Base-by-base conservation (phyloP, 2,329 filamentous ascomycete genomes). In the Cladosporium sp. region DNA sequence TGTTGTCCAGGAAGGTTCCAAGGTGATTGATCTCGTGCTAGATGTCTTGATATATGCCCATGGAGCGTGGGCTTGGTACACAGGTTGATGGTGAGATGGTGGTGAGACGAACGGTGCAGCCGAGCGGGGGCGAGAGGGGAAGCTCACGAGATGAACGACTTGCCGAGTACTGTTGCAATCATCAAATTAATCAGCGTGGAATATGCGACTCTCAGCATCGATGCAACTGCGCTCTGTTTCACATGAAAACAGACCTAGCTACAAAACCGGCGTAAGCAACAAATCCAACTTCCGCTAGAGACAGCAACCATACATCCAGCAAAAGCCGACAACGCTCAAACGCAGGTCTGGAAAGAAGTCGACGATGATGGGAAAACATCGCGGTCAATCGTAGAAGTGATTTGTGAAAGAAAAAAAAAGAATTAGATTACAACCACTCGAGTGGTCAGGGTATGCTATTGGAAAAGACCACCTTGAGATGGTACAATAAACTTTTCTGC, bases 361-460 rank as follows among this genome's bases (percentile, higher is more conserved):
- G 4, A 46, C 39, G 10, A 1, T 2, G 2, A 3, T 23, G 16
- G 1, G 18, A 5, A 36, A 34, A 39, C 21, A 32, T 32, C 54
- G 32, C 32, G 32, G 21, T 57, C 54, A 57, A 39, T 26, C 32
- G 54, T 56, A 57, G 18, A 39, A 5, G 13, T 26, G 39, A 43
- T 28, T 49, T 4, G 28, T n/a, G n/a, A n/a, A n/a, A n/a, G 28
- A 7, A 5, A 8, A 21, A n/a, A 46, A 32, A 36, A 51, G 30
- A 61, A 51, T 61, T 51, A 61, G 46, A 51, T 61, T 51, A 61
- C 58, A 61, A 51, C 58, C 58, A 21, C 58, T 61, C 39, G 18
- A 30, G 26, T 54, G 21, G 30, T 54, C 25, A 21, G 25, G 56
- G 56, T 39, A 43, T 25, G 34, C 25, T 39, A 58, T n/a, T 6